Evolutionary conservation across 768 basidiomycete genomes (phyloP), one percentile per base, ranked within the genome.

Genomic region (Paxillus involutus): DNA sequence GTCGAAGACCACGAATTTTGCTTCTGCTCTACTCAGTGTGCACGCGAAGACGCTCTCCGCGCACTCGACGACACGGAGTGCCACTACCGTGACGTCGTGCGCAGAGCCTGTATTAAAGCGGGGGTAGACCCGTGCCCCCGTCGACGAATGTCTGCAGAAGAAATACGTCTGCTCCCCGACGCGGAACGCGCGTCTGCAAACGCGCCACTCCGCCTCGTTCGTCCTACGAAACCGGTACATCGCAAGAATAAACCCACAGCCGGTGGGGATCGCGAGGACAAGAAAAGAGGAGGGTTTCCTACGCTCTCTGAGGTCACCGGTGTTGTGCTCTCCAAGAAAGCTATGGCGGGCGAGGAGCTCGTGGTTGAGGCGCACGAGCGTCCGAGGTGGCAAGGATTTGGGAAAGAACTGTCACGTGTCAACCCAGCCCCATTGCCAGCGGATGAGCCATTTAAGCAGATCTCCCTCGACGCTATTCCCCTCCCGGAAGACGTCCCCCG

Each of bases 21-120:
- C 55, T 71, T 57, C 44, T 70, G 69, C 37, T 70, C 70, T 17
- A 54, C 52, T 3, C 2, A 51, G 0, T 71, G 70, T 11, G 70
- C 69, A 9, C 68, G 62, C 19, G 36, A 16, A 14, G 70, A 71
- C 24, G 47, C 70, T 24, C 57, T 70, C 16, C 59, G 61, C 24
- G 61, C 68, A 3, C 64, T 71, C 21, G 59, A 45, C 2, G 51
- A 49, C 13, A 47, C 55, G 5, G 39, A 64, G 17, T 61, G 57
- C 39, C 70, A 70, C 29, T 70, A 70, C 46, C 70, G 68, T 35
- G 47, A 57, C 0, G 53, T 56, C 26, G 51, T 65, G 14, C 62
- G 52, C 10, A 40, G n/a, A 1, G 70, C 64, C 30, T 52, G 58
- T 30, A 13, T 41, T 29, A 53, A 8, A 24, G 58, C 58, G 0